Base-by-base conservation (phyloP, 1,284 basidiomycete genomes). In the Papiliotrema laurentii region DNA sequence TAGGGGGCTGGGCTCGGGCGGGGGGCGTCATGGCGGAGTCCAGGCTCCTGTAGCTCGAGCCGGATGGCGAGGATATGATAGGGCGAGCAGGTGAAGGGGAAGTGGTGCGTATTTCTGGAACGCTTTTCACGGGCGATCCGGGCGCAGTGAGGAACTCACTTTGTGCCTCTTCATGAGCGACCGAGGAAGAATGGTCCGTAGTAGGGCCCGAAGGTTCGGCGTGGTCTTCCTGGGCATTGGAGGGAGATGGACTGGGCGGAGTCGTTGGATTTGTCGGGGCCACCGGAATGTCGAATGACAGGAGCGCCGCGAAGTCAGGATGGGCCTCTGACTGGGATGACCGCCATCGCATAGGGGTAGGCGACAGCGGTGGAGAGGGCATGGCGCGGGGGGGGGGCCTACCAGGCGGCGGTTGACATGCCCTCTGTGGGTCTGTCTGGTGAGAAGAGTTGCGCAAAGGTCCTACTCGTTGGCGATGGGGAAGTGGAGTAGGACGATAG, bases 361-460 rank as follows among this genome's bases (percentile, higher is more conserved):
- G 68, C 40, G 65, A 67, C 27, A 71, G 54, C 35, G 68, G 68
- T 37, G 67, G 64, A 28, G 64, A 54, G 41, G 65, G 43, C 43
- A 45, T 45, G 33, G n/a, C n/a, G n/a, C n/a, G n/a, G n/a, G n/a
- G n/a, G n/a, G n/a, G n/a, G n/a, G n/a, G n/a, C n/a, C n/a, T n/a
- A n/a, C n/a, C n/a, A n/a, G n/a, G n/a, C n/a, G n/a, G n/a, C n/a
- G n/a, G n/a, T n/a, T n/a, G n/a, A n/a, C n/a, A n/a, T n/a, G n/a
- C n/a, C n/a, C n/a, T n/a, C n/a, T n/a, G n/a, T n/a, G n/a, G n/a
- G n/a, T n/a, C n/a, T n/a, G n/a, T n/a, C n/a, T n/a, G n/a, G n/a
- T n/a, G n/a, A n/a, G n/a, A n/a, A n/a, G n/a, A n/a, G n/a, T n/a
- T n/a, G n/a, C n/a, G n/a, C n/a, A n/a, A n/a, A n/a, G n/a, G n/a